These are phyloP conservation scores for Lactarius vividus DNA, from an alignment of 768 basidiomycete species.

Conservation along the genomic window DNA sequence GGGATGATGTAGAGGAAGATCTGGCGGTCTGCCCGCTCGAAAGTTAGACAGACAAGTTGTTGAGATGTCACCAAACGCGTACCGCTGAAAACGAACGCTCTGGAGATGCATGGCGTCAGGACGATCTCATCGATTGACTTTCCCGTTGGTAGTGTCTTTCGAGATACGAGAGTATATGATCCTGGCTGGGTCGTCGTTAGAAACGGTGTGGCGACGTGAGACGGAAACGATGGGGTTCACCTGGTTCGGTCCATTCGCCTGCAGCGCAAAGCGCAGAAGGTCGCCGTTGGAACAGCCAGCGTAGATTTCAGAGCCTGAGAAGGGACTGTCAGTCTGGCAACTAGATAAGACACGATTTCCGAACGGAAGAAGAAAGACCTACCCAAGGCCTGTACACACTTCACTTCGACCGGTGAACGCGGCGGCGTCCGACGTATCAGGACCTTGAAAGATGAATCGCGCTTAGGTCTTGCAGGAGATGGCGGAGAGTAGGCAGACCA, in stretches of 20 bases:
- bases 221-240: neutral
- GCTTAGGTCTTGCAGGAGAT: neutral
- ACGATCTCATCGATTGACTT: constrained; percentile 80
- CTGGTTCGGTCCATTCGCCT: constrained; percentile 53
- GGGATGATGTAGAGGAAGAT: constrained; percentile 82
- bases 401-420: constrained; percentile 20
- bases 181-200: constrained; percentile 27
- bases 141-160: constrained; percentile 57
- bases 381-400: constrained; percentile 35
- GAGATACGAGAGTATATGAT: constrained; percentile 34
- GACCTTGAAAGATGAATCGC: neutral
- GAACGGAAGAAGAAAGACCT: neutral
- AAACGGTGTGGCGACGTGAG: neutral
- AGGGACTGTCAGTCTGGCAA: neutral
- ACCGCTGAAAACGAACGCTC: constrained; percentile 77
- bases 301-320: constrained; percentile 76
- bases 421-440: neutral
- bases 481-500: neutral
- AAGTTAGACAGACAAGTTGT: constrained; percentile 19
- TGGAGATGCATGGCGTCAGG: constrained; percentile 70
- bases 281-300: constrained; percentile 85
- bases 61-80: constrained; percentile 30
- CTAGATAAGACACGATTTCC: neutral
- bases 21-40: constrained; percentile 46
- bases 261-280: constrained; percentile 74